Evolutionary conservation across 345 rosid species (phyloP).

Genomic region (Limnanthes douglasii): DNA sequence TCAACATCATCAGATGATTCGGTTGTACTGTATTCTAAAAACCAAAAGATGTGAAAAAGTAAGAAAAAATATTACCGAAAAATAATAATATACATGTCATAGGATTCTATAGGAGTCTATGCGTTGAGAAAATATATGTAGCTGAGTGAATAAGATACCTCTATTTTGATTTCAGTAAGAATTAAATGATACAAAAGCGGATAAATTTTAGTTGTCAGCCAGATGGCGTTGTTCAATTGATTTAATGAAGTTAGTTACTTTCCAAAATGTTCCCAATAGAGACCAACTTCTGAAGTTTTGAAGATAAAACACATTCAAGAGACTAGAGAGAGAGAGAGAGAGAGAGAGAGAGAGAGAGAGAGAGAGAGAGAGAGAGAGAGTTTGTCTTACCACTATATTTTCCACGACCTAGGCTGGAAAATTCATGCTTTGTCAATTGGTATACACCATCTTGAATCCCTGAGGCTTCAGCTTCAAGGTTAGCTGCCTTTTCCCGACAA

Average conservation of each 20-base stretch:
- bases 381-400: slow-evolving; percentile 61
- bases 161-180: too few species aligned
- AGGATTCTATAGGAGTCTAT: too few species aligned
- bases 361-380: slow-evolving; percentile 4
- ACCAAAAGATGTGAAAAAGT: slow-evolving; percentile 12
- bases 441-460: slow-evolving; percentile 53
- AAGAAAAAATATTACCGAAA: neutral
- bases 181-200: too few species aligned
- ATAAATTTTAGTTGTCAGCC: too few species aligned
- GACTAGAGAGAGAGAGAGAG: slow-evolving; percentile 4
- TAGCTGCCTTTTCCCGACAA: slow-evolving; percentile 45
- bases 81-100: neutral
- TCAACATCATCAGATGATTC: slow-evolving; percentile 93
- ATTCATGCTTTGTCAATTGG: slow-evolving; percentile 56
- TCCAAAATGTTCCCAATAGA: too few species aligned
- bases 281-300: too few species aligned
- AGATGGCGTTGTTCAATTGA: too few species aligned
- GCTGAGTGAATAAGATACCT: too few species aligned
- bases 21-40: slow-evolving; percentile 90
- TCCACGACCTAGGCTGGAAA: slow-evolving; percentile 51
- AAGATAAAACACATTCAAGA: too few species aligned
- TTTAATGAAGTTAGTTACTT: too few species aligned
- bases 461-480: slow-evolving; percentile 60
- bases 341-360: neutral
- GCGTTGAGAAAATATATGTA: too few species aligned